phyloP scores from a whole-genome alignment of 2,329 filamentous ascomycete species.

The Epichloe sibirici region DNA sequence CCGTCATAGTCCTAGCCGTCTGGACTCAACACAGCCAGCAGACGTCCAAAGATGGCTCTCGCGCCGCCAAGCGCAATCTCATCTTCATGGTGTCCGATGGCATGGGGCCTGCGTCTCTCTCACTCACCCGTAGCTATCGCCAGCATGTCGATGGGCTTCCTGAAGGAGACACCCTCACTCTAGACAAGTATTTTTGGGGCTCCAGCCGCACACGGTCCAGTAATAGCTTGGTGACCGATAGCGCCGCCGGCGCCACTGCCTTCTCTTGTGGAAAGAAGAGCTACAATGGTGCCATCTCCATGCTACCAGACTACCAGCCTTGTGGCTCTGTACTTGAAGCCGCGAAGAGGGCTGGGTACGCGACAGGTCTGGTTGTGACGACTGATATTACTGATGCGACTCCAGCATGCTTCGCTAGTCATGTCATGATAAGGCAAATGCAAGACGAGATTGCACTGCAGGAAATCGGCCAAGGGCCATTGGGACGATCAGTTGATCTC shows the following conservation, averaged over 20 bases:
- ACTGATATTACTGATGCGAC: slow-evolving; percentile 93
- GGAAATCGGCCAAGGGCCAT: slow-evolving; percentile 75
- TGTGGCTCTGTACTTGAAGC: slow-evolving; percentile 92
- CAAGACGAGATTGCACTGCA: slow-evolving; percentile 89
- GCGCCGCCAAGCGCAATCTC: slow-evolving; percentile 68
- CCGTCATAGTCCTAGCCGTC: slow-evolving; percentile 28
- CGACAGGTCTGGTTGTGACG: slow-evolving; percentile 87
- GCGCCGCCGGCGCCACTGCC: slow-evolving; percentile 90
- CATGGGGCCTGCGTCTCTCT: slow-evolving; percentile 89
- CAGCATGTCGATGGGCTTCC: slow-evolving; percentile 67
- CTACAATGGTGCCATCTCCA: slow-evolving; percentile 92
- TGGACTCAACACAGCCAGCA: slow-evolving; percentile 58
- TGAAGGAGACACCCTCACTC: slow-evolving; percentile 58
- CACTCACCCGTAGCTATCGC: slow-evolving; percentile 73
- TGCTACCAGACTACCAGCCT: slow-evolving; percentile 70
- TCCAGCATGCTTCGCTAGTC: slow-evolving; percentile 85
- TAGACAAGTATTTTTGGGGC: slow-evolving; percentile 86
- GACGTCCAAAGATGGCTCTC: slow-evolving; percentile 25
- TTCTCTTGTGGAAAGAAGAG: slow-evolving; percentile 89
- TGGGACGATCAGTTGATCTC: slow-evolving; percentile 80
- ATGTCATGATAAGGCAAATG: slow-evolving; percentile 67
- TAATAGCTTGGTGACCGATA: slow-evolving; percentile 83
- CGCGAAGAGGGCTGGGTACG: slow-evolving; percentile 81
- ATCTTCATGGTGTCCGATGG: slow-evolving; percentile 99
- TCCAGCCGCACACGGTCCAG: slow-evolving; percentile 76